Conservation (phyloP, 441 rosid genomes). For the Bruguiera hainesii region DNA sequence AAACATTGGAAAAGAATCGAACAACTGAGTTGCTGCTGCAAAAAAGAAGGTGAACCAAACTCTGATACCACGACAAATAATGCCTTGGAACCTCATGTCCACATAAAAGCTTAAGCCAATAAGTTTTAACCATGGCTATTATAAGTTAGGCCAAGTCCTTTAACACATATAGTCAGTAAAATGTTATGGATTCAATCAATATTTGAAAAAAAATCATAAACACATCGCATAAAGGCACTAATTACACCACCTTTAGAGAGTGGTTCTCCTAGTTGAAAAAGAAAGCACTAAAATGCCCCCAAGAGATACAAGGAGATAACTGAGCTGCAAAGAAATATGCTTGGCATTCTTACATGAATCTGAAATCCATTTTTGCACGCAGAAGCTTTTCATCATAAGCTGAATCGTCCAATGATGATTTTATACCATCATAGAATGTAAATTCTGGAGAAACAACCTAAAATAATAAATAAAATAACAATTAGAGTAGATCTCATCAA, state of each 20-base stretch:
- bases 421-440: constrained; percentile 95
- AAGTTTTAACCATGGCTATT: too few species aligned
- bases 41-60: too few species aligned
- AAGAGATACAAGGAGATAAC: constrained; percentile 1
- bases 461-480: constrained; percentile 22
- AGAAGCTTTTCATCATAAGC: constrained; percentile 87
- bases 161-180: too few species aligned
- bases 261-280: neutral
- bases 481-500: neutral
- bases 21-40: too few species aligned
- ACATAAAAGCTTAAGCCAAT: too few species aligned
- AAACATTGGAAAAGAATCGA: too few species aligned
- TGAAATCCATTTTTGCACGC: constrained; percentile 93
- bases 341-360: constrained; percentile 81
- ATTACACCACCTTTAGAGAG: neutral
- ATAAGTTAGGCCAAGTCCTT: too few species aligned
- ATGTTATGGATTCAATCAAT: too few species aligned
- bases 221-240: too few species aligned
- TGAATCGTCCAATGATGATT: constrained; percentile 83
- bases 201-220: too few species aligned
- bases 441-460: constrained; percentile 97
- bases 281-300: neutral
- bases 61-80: too few species aligned
- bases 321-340: constrained; percentile 2
- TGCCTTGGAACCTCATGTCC: too few species aligned